Evolutionary conservation across 2,329 filamentous ascomycete species (phyloP).

Genomic region (Lachnellula suecica): DNA sequence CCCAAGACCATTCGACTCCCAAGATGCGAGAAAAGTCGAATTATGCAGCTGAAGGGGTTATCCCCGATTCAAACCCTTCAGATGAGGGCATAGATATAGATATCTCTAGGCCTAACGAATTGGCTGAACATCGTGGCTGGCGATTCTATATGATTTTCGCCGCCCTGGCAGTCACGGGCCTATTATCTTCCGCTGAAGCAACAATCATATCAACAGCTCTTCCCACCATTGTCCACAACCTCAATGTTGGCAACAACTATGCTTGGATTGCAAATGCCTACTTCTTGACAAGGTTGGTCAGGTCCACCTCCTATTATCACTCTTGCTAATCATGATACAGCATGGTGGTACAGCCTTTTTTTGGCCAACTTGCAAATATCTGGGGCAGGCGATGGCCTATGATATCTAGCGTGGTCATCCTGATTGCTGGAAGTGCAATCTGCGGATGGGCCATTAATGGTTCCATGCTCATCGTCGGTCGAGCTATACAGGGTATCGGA

Average conservation of each 20-base stretch:
- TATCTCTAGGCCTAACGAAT: too few species aligned
- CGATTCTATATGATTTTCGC: too few species aligned
- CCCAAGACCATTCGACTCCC: too few species aligned
- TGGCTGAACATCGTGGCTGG: too few species aligned
- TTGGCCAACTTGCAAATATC: constrained; percentile 3
- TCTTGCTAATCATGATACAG: too few species aligned
- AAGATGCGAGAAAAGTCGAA: too few species aligned
- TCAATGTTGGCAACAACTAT: constrained; percentile 9
- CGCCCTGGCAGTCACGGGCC: background rate
- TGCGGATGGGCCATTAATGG: constrained; percentile 28
- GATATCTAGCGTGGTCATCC: constrained; percentile 31
- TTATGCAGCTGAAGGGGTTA: too few species aligned
- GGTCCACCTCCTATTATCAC: too few species aligned
- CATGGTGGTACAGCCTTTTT: constrained; percentile 10
- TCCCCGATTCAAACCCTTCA: too few species aligned
- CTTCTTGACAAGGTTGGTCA: constrained; percentile 19
- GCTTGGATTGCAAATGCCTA: constrained; percentile 18
- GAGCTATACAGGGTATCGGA: constrained; percentile 45
- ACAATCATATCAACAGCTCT: constrained; percentile 18
- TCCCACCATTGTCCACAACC: constrained; percentile 15
- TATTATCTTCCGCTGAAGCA: constrained; percentile 14
- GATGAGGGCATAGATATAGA: too few species aligned
- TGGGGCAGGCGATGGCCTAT: constrained; percentile 44
- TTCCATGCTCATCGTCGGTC: constrained; percentile 30
- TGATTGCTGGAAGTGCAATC: constrained; percentile 4